Base-by-base conservation (phyloP, 2,329 filamentous ascomycete species). In the Monosporascus cannonballus region DNA sequence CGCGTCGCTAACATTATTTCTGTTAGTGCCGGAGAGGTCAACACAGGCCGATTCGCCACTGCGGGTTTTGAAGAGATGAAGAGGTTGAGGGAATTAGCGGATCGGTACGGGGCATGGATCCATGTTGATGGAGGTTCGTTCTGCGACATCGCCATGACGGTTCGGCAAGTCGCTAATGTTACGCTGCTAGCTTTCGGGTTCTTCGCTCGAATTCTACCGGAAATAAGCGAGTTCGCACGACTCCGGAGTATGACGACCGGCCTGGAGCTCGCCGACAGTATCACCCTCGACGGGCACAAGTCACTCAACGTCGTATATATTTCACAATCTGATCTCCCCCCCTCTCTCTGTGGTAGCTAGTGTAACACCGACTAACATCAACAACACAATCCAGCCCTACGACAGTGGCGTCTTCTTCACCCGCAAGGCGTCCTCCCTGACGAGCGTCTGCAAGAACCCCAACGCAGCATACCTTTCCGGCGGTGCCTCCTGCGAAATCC, bases 351-450 rank as follows among this genome's bases (percentile, higher is more conserved):
- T n/a, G 27, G 11, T 50, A 55, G 48, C 17, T 6, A 30, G 46
- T 24, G 46, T 47, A n/a, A 51, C 46, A 22, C 14, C 24, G 45
- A 52, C 42, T 22, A 36, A 39, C 25, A 20, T 18, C 11, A 15
- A 30, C 22, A 11, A 9, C 11, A 18, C 37, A 25, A 18, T 6
- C 8, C 50, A 85, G 78, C 92, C 93, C 0, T 96, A 96, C 63
- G 93, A 96, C 69, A 92, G 87, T 62, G 93, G 92, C 44, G 87
- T 96, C 70, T 95, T 96, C 76, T 81, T 96, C 61, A 90, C 85
- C 49, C 82, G 84, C 18, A 81, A 87, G 56, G 71, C 80, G 7
- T 62, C 71, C 3, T 73, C 82, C 14, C 79, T 86, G 1, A 74
- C 77, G 30, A 71, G 79, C 4, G 85, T 91, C 9, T 96, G 93